phyloP scores from a whole-genome alignment of 2,329 filamentous ascomycete species.

The Diaporthe amygdali region DNA sequence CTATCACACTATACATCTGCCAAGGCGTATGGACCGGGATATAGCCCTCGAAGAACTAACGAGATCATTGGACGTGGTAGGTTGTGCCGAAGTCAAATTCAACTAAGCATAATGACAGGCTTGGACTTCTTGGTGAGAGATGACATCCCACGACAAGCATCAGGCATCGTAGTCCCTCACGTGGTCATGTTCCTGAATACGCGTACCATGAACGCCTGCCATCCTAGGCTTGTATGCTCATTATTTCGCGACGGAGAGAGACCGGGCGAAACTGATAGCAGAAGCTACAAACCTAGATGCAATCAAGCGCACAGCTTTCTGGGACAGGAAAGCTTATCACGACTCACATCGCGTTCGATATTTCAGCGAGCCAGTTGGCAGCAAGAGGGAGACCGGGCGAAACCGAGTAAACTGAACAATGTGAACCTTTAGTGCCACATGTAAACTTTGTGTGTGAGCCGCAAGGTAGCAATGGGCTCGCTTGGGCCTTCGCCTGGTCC shows the following conservation, averaged over 20 bases:
- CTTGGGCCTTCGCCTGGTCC: not conserved
- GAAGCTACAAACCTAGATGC: not conserved
- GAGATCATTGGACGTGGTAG: constrained; percentile 2
- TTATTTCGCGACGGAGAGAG: not conserved
- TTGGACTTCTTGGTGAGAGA: not conserved
- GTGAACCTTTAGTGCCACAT: not conserved
- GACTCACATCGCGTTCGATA: not conserved
- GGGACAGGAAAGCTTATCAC: not conserved
- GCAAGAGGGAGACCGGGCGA: constrained; percentile 1
- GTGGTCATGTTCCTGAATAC: not conserved
- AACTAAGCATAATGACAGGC: constrained; percentile 14
- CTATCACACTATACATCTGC: not conserved
- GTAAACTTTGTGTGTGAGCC: not conserved
- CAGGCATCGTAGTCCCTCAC: not conserved
- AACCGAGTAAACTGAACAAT: constrained; percentile 3
- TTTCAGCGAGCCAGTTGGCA: not conserved
- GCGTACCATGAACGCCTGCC: not conserved
- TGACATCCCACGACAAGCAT: not conserved
- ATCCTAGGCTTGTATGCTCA: not conserved
- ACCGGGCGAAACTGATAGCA: not conserved
- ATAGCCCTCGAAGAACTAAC: not conserved
- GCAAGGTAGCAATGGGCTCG: not conserved
- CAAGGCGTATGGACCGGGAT: not conserved
- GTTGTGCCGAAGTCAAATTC: constrained; percentile 7
- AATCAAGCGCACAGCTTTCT: too few relatives aligned